Evolutionary conservation across 139 green algal genomes (phyloP).

Genomic region (Astrephomene gubernaculifera): DNA sequence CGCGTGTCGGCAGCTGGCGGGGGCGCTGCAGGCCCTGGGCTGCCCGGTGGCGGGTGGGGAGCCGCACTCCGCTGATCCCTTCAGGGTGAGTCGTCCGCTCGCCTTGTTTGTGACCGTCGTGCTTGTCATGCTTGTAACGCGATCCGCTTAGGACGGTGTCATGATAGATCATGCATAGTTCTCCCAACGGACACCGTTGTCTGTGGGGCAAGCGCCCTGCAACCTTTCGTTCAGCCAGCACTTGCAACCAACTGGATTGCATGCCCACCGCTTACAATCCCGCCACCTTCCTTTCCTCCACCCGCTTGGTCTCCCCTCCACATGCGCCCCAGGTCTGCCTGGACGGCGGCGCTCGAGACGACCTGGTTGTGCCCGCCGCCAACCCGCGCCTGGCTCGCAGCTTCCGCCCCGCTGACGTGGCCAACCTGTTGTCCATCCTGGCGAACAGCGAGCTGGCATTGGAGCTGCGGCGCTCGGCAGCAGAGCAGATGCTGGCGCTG

Average conservation of each 20-base stretch:
- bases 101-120: no score
- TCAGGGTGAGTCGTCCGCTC: slow-evolving; percentile 9
- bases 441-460: slow-evolving; percentile 51
- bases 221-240: no score
- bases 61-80: slow-evolving; percentile 16
- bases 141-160: no score
- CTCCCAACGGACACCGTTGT: no score
- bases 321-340: slow-evolving; percentile 54
- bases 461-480: slow-evolving; percentile 60
- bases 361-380: slow-evolving; percentile 38
- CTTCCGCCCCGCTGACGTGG: slow-evolving; percentile 55
- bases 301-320: no score
- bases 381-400: slow-evolving; percentile 46
- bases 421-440: slow-evolving; percentile 62
- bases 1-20: slow-evolving; percentile 30
- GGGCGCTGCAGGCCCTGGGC: slow-evolving; percentile 10
- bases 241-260: no score
- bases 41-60: background rate
- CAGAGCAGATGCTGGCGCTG: slow-evolving; percentile 66
- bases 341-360: slow-evolving; percentile 49
- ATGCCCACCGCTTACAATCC: no score
- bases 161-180: no score
- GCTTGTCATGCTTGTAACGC: no score
- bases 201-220: no score
- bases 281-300: no score